Conservation (phyloP, 2,329 filamentous ascomycete species). For the Amesomyces nigricolor region DNA sequence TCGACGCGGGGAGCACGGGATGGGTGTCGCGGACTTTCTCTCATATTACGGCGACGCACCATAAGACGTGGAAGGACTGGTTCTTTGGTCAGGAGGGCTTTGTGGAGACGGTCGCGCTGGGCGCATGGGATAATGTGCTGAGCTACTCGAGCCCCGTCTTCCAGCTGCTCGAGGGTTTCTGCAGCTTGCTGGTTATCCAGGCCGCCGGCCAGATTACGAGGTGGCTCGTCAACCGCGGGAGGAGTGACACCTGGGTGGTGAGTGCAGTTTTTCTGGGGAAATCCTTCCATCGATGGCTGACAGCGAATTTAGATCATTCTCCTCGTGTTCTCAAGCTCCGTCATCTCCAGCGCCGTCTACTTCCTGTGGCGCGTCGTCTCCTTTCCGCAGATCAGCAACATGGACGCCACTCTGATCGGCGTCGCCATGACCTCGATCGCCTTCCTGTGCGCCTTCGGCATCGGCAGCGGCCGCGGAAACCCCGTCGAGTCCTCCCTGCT, state of each 20-base stretch:
- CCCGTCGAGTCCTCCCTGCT: constrained; percentile 91
- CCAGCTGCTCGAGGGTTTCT: constrained; percentile 93
- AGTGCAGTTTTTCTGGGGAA: constrained; percentile 29
- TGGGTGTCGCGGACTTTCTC: constrained; percentile 80
- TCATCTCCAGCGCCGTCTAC: constrained; percentile 90
- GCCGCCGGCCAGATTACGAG: constrained; percentile 88
- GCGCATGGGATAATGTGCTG: constrained; percentile 82
- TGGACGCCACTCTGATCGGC: constrained; percentile 88
- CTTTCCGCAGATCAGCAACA: constrained; percentile 87
- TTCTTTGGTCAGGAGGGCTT: constrained; percentile 81
- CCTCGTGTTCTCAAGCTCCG: constrained; percentile 78
- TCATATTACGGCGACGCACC: constrained; percentile 51
- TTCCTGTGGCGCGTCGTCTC: constrained; percentile 93
- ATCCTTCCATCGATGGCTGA: constrained; percentile 32
- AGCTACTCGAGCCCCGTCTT: constrained; percentile 91
- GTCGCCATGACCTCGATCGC: constrained; percentile 87
- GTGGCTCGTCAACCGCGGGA: constrained; percentile 88
- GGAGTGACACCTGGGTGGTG: constrained; percentile 96
- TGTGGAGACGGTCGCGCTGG: constrained; percentile 72
- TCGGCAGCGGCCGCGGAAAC: constrained; percentile 88
- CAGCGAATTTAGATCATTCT: constrained; percentile 63
- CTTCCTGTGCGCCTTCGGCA: constrained; percentile 89
- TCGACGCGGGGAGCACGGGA: constrained; percentile 69
- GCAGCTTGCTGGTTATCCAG: constrained; percentile 91
- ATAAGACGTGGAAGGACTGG: constrained; percentile 69